A percentile compares a stretch with the other conserved stretches of the same genome.
phyloP scores from a whole-genome alignment of 805 yeast genomes.

The Saturnispora halmiae region DNA sequence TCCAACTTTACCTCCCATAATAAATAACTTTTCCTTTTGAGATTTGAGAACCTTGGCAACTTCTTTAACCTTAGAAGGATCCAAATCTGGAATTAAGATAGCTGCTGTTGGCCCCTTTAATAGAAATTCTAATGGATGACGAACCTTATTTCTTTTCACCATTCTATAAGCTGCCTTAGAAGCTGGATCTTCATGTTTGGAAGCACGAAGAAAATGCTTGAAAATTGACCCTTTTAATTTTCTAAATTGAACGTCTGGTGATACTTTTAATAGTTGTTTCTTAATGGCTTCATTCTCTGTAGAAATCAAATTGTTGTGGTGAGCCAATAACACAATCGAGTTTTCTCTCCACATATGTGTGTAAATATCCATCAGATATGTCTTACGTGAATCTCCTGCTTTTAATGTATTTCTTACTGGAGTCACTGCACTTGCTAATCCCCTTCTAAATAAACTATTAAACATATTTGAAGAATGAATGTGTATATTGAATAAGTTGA shows the following conservation, averaged over 20 bases:
- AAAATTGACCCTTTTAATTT: slow-evolving; percentile 63
- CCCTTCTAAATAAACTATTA: slow-evolving; percentile 2
- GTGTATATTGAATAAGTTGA: no score
- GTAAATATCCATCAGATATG: slow-evolving; percentile 76
- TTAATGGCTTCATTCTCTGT: slow-evolving; percentile 59
- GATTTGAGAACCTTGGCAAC: slow-evolving; percentile 53
- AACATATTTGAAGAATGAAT: slow-evolving; percentile 2
- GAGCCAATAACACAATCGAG: slow-evolving; percentile 68
- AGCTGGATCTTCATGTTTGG: slow-evolving; percentile 67
- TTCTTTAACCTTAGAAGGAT: slow-evolving; percentile 58
- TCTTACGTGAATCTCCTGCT: slow-evolving; percentile 65
- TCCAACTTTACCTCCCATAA: slow-evolving; percentile 83
- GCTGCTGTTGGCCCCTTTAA: slow-evolving; percentile 83
- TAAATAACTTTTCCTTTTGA: slow-evolving; percentile 63
- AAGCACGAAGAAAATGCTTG: slow-evolving; percentile 66
- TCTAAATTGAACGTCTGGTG: slow-evolving; percentile 35
- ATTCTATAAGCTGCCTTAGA: slow-evolving; percentile 36
- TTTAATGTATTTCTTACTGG: slow-evolving; percentile 37
- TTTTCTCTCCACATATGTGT: slow-evolving; percentile 56
- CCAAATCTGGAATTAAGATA: slow-evolving; percentile 54
- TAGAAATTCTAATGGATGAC: slow-evolving; percentile 63
- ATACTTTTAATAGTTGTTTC: slow-evolving; percentile 44
- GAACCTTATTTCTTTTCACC: slow-evolving; percentile 32
- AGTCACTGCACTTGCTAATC: slow-evolving; percentile 9
- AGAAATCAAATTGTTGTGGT: slow-evolving; percentile 73